Conservation (phyloP, 2,329 filamentous ascomycete species). For the Ilyonectria mors-panacis region DNA sequence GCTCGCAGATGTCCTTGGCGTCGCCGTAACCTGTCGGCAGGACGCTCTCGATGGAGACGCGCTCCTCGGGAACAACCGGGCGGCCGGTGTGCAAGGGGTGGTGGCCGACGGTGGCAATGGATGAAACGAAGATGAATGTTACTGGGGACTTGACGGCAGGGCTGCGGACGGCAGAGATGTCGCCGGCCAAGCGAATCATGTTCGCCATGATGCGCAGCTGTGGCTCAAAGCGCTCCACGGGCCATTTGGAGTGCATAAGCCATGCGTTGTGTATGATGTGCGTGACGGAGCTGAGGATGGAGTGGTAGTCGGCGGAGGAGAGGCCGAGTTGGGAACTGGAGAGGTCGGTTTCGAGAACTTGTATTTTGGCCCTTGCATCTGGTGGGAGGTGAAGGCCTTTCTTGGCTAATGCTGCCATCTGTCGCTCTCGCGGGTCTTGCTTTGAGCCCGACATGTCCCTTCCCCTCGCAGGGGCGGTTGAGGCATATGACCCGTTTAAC, state of each 20-base stretch:
- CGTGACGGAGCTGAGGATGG: not conserved
- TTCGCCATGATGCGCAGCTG: slow-evolving; percentile 5
- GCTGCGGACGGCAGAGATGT: slow-evolving; percentile 43
- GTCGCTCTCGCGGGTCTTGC: not conserved
- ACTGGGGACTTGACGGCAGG: slow-evolving; percentile 29
- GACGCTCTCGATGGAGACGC: slow-evolving; percentile 55
- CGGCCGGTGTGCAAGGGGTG: slow-evolving; percentile 26
- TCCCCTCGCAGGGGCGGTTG: not conserved
- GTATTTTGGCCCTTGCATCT: slow-evolving; percentile 4
- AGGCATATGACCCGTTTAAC: not conserved
- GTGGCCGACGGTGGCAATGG: slow-evolving; percentile 56
- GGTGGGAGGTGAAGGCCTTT: not conserved
- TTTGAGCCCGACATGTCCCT: slow-evolving; percentile 1
- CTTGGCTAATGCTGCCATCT: slow-evolving; percentile 1
- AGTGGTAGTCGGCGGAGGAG: not conserved
- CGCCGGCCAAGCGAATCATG: slow-evolving; percentile 47
- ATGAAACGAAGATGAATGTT: slow-evolving; percentile 60
- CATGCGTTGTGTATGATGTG: slow-evolving; percentile 21
- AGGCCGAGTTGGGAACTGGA: slow-evolving; percentile 6
- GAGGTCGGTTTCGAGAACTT: not conserved
- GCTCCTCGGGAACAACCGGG: slow-evolving; percentile 59
- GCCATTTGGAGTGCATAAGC: slow-evolving; percentile 7
- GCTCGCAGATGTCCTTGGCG: slow-evolving; percentile 21
- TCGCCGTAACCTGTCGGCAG: slow-evolving; percentile 48
- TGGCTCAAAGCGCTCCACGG: not conserved